Base-by-base conservation (phyloP, 495 filamentous ascomycete genomes). In the Tricharina praecox region DNA sequence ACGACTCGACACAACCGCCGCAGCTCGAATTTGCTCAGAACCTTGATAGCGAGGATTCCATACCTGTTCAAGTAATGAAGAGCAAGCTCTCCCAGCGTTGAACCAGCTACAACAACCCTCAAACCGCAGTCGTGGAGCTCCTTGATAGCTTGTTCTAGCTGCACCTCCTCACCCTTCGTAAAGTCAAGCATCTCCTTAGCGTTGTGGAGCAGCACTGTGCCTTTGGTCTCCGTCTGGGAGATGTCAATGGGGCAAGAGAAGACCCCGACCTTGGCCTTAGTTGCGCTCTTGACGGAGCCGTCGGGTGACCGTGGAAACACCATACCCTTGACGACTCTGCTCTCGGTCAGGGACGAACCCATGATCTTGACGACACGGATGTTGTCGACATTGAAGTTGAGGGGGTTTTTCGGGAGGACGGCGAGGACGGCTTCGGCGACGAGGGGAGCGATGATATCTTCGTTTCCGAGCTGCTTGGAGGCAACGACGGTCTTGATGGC, bases 341-440 rank as follows among this genome's bases (percentile, higher is more conserved):
- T 90, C 66, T 96, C 87, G 60, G 85, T 82, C 59, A 96, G 70
- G 61, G 78, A 83, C 49, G 92, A 90, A 53, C 92, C 92, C 92
- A 99, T 95, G 55, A 99, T 96, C 71, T 99, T 99, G 49, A 99
- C 92, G 49, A 99, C 92, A 41, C 92, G 85, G 53, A 99, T 78
- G 62, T 96, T 99, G 70, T 99, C 92, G 54, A 99, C 92, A 66
- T 96, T 99, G 71, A 99, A 99, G 69, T 95, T 94, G 62, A 70
- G 63, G n/a, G 92, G 82, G 68, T 96, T 92, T 70, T 94, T 96
- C 50, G 92, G 92, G 38, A 96, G 74, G 3, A 99, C 92, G 41
- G 85, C 77, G 43, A 95, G 76, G 20, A 96, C 85, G 23, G 88
- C 92, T 69, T 95, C 86, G 28, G 92, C 78, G 46, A 99, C 88